A percentile compares a stretch with the other conserved stretches of the same genome.
These are phyloP conservation scores for Hordeum pubiflorum DNA, from an alignment of 202 grass and related monocot species.

Conservation along the genomic window DNA sequence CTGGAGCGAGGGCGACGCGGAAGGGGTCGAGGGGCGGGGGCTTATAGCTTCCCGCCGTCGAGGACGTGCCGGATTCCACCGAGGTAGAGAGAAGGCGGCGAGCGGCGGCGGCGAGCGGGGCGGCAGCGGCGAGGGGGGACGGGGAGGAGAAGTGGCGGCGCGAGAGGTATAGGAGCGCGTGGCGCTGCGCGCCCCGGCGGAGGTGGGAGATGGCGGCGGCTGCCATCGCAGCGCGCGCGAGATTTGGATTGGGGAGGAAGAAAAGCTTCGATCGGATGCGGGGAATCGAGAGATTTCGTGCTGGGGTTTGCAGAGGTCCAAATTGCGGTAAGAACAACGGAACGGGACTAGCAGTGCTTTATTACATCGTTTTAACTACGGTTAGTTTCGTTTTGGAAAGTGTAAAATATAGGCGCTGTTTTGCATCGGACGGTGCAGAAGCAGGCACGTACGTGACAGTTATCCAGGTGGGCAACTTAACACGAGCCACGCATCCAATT, in stretches of 20 bases:
- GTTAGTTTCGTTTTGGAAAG: conserved; percentile 16
- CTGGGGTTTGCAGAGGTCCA: background rate
- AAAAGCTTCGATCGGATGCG: conserved; percentile 23
- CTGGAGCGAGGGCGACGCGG: conserved; percentile 31
- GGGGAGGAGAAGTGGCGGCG: conserved; percentile 30
- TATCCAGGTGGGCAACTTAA: background rate
- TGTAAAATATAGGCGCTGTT: background rate
- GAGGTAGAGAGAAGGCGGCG: conserved; percentile 42
- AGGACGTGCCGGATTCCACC: conserved; percentile 15
- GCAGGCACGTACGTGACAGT: background rate
- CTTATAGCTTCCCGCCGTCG: conserved; percentile 35
- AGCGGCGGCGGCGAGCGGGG: conserved; percentile 8
- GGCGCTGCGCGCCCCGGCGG: conserved; percentile 42
- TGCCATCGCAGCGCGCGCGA: conserved; percentile 17
- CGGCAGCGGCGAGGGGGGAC: background rate
- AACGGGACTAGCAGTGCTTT: background rate
- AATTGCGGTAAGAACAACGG: background rate
- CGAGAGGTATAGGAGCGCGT: conserved; percentile 43
- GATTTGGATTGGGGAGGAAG: conserved; percentile 30
- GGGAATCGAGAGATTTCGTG: conserved; percentile 10
- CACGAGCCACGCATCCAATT: background rate
- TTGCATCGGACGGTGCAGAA: conserved; percentile 6
- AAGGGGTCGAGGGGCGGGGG: conserved; percentile 43
- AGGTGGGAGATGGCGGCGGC: conserved; percentile 50
- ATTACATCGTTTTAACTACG: background rate